A percentile compares a stretch with the other conserved stretches of the same genome.
These are phyloP conservation scores for Elsinoe necatrix DNA, from an alignment of 2,329 filamentous ascomycete genomes.

Conservation along the genomic window DNA sequence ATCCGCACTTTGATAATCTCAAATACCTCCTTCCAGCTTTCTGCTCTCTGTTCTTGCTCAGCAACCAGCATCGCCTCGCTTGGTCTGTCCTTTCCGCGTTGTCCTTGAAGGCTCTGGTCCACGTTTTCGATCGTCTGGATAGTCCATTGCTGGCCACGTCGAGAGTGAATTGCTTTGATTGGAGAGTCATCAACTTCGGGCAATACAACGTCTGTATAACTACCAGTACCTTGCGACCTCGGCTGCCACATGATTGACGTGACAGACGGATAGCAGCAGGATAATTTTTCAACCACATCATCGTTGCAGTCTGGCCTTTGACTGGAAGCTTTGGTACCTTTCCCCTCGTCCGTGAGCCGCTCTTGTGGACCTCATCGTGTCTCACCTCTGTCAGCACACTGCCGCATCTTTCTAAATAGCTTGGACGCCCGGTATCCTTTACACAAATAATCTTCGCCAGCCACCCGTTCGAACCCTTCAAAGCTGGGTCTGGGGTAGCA, in stretches of 20 bases:
- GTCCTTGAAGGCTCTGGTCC: background rate
- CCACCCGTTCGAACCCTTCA: background rate
- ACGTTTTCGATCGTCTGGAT: background rate
- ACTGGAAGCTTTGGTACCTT: background rate
- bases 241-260: background rate
- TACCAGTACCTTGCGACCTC: background rate
- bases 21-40: conserved; percentile 1
- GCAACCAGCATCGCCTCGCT: background rate
- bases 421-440: background rate
- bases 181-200: background rate
- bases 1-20: conserved; percentile 5
- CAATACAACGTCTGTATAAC: background rate
- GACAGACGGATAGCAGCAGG: background rate
- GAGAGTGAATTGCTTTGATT: background rate
- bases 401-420: background rate
- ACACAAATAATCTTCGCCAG: conserved; percentile 5
- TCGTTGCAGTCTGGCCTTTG: background rate
- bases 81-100: background rate
- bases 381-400: background rate
- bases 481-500: background rate
- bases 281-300: background rate
- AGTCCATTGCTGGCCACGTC: background rate
- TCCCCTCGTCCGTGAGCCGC: conserved; percentile 1
- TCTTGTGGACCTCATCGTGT: conserved; percentile 2
- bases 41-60: background rate